Evolutionary conservation across 805 yeast species (phyloP), one percentile per base, ranked within the genome.

Genomic region (Wickerhamiella alocasiicola): DNA sequence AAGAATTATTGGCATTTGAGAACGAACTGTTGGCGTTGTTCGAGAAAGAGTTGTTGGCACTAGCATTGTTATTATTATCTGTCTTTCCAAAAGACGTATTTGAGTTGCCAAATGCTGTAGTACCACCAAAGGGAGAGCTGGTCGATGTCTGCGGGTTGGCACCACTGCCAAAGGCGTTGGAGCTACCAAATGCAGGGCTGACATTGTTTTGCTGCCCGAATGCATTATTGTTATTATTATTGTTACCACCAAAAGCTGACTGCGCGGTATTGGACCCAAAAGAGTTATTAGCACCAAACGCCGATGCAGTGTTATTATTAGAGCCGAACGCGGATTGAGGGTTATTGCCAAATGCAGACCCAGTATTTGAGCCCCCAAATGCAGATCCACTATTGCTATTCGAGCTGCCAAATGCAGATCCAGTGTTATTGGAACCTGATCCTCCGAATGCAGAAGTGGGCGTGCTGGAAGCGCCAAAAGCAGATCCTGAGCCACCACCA

Each of bases 31-130:
- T 23, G 26, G 26, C 26, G 26, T 23, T 23, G 11, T 23, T 23
- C 6, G 31, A 27, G 31, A 9, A 9, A 6, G 11, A 9, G 31
- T 27, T 27, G 15, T n/a, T n/a, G 15, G 11, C 15, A 27, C 19
- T 21, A 21, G 24, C 26, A n/a, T 25, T 17, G 4, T 17, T 9
- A 9, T 20, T 21, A 4, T 25, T 21, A 21, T 17, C 13, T 17
- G 18, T 17, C 11, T 19, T 32, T 25, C 17, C 19, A 19, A 32
- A 32, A 6, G 36, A 25, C 11, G 38, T 35, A 26, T 26, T 35
- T 17, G 31, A 11, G 32, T 29, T 29, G 13, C 32, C 32, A 29
- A 33, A 33, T 15, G 29, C 36, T 12, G 34, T 17, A 16, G n/a
- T 13, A 17, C 24, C 12, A 9, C 34, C 34, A 19, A 31, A 31